Base-by-base conservation (phyloP, 2,329 filamentous ascomycete species). In the Hypocreales sp. region DNA sequence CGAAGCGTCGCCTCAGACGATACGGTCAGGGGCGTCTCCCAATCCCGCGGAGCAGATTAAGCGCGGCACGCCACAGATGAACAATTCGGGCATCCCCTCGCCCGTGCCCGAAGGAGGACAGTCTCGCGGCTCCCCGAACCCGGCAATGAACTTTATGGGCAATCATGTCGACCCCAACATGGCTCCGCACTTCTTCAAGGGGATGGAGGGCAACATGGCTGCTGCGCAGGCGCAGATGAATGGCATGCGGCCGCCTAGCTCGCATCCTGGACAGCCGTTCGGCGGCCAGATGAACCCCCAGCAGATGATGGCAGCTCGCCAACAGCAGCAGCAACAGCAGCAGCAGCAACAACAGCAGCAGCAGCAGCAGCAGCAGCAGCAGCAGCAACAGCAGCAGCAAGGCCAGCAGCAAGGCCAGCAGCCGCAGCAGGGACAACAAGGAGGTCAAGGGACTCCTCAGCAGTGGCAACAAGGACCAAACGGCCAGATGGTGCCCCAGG, bases 1-100 rank as follows among this genome's bases (percentile, higher is more conserved):
- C 28, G 73, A 74, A 37, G 70, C 77, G 36, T 83, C 74, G 27
- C 79, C 72, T 20, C 75, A 76, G 42, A 74, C 67, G 24, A 72
- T 63, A 36, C 68, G 77, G 44, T 64, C 67, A 33, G 78, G 73
- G 19, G 73, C 78, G 15, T 86, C 80, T 8, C 80, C 80, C 20
- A 84, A 81, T 45, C 77, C 80, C 14, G 61, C 66, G 24, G 80
- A 86, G 35, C 76, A 79, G 52, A 82, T 83, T 65, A 82, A 81
- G 61, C 74, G 79, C 27, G 72, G 72, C 26, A 80, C 76, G 15
- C 77, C 78, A 15, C 78, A 81, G 50, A 73, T 83, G 64, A 69
- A 68, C 41, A 69, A 69, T 31, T 66, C 66, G 20, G 72, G 67
- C 30, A 72, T 82, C 37, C 75, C 77, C 15, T 83, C 75, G 15